Evolutionary conservation across 352 stramenopile species (phyloP).

Genomic region (Phytophthora pini): DNA sequence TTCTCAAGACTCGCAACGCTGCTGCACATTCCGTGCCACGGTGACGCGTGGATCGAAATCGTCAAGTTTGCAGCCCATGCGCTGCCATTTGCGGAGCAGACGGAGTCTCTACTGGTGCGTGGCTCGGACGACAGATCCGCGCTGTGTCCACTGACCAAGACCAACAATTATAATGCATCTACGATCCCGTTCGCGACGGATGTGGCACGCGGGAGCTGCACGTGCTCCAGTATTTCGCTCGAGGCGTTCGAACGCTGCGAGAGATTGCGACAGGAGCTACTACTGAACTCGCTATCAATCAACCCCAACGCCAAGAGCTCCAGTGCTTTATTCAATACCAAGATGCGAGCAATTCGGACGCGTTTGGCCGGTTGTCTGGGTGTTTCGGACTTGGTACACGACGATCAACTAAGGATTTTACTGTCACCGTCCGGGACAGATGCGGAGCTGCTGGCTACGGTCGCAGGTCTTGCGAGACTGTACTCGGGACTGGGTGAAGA

Average conservation of each 20-base stretch:
- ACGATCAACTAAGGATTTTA: slow-evolving; percentile 60
- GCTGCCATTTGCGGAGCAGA: slow-evolving; percentile 84
- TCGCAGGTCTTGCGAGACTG: slow-evolving; percentile 68
- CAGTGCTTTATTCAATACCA: slow-evolving; percentile 67
- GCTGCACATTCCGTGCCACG: slow-evolving; percentile 76
- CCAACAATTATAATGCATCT: slow-evolving; percentile 91
- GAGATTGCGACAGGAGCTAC: slow-evolving; percentile 70
- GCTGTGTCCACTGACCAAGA: slow-evolving; percentile 72
- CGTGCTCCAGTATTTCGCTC: slow-evolving; percentile 80
- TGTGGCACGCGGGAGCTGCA: slow-evolving; percentile 85
- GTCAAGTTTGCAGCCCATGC: slow-evolving; percentile 76
- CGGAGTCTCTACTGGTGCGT: slow-evolving; percentile 81
- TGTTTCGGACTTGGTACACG: slow-evolving; percentile 57
- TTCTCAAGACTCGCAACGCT: slow-evolving; percentile 67
- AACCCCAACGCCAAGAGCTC: slow-evolving; percentile 79
- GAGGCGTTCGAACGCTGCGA: slow-evolving; percentile 74
- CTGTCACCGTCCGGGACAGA: slow-evolving; percentile 89
- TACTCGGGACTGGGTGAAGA: slow-evolving; percentile 52
- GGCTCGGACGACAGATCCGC: slow-evolving; percentile 88
- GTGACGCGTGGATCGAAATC: slow-evolving; percentile 81
- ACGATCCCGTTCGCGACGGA: slow-evolving; percentile 71
- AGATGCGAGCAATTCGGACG: slow-evolving; percentile 63
- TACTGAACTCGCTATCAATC: slow-evolving; percentile 85
- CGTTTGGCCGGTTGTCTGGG: slow-evolving; percentile 69
- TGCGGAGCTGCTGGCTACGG: slow-evolving; percentile 83